Conservation (phyloP, 192 early-diverging fungal genomes). For the Umbelopsis ramanniana region DNA sequence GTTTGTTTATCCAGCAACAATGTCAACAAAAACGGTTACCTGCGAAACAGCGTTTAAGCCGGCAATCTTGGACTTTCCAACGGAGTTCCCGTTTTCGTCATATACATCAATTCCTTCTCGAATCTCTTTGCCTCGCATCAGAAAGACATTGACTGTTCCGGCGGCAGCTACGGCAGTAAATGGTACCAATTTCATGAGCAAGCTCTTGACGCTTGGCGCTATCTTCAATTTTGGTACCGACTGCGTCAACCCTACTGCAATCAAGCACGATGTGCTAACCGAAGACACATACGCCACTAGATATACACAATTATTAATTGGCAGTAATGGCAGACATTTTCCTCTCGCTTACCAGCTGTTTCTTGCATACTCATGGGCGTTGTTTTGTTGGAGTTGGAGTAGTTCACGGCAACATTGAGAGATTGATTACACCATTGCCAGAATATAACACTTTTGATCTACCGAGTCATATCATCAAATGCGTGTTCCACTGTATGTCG, state of each 20-base stretch:
- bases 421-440: constrained; percentile 86
- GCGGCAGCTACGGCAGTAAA: constrained; percentile 81
- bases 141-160: constrained; percentile 80
- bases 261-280: constrained; percentile 75
- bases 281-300: constrained; percentile 76
- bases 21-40: constrained; percentile 24
- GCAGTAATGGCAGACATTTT: not conserved
- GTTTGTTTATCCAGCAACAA: not conserved
- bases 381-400: constrained; percentile 83
- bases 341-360: constrained; percentile 60
- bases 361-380: constrained; percentile 74
- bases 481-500: not conserved
- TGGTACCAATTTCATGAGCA: constrained; percentile 62
- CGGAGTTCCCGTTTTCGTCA: constrained; percentile 62
- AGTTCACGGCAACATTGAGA: constrained; percentile 87
- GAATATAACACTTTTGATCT: constrained; percentile 64
- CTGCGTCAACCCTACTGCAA: constrained; percentile 75
- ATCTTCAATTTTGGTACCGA: constrained; percentile 61
- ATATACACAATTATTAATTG: not conserved
- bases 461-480: not conserved
- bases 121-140: constrained; percentile 86
- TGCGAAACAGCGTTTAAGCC: constrained; percentile 70
- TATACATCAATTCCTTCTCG: constrained; percentile 78
- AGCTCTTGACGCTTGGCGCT: constrained; percentile 41
- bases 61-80: constrained; percentile 72